phyloP scores from a whole-genome alignment of 2,329 filamentous ascomycete species.

The Alternaria sp. region DNA sequence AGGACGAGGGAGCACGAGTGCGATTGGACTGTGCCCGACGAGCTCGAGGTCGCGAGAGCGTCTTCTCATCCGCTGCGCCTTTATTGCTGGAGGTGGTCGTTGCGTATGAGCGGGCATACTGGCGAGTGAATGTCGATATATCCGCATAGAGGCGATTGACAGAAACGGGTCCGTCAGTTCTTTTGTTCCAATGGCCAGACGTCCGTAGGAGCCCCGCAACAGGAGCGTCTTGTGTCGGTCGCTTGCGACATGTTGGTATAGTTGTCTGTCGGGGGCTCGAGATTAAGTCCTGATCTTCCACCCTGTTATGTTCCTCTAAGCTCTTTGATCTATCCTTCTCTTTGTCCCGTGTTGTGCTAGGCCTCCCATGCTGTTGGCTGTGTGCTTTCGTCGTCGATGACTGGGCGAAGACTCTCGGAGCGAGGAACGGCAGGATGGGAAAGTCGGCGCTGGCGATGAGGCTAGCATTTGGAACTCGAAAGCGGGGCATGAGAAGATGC shows the following conservation, averaged over 20 bases:
- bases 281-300: neutral
- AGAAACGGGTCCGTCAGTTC: neutral
- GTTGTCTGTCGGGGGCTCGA: neutral
- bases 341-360: slow-evolving; percentile 19
- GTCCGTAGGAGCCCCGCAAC: slow-evolving; percentile 5
- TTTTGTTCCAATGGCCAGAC: neutral
- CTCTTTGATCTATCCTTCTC: slow-evolving; percentile 1
- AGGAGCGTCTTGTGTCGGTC: neutral
- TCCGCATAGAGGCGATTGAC: slow-evolving; percentile 30
- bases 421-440: slow-evolving; percentile 49
- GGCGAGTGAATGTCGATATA: slow-evolving; percentile 28
- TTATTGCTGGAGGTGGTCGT: neutral
- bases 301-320: neutral
- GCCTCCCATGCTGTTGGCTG: slow-evolving; percentile 13
- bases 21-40: neutral
- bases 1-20: neutral
- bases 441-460: slow-evolving; percentile 37
- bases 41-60: neutral
- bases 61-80: neutral
- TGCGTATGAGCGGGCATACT: slow-evolving; percentile 15
- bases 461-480: slow-evolving; percentile 38
- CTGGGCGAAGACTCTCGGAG: slow-evolving; percentile 43
- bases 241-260: neutral
- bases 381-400: slow-evolving; percentile 21
- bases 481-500: slow-evolving; percentile 41